Base-by-base conservation (phyloP, 1,284 basidiomycete species). In the Stereum hirsutum region DNA sequence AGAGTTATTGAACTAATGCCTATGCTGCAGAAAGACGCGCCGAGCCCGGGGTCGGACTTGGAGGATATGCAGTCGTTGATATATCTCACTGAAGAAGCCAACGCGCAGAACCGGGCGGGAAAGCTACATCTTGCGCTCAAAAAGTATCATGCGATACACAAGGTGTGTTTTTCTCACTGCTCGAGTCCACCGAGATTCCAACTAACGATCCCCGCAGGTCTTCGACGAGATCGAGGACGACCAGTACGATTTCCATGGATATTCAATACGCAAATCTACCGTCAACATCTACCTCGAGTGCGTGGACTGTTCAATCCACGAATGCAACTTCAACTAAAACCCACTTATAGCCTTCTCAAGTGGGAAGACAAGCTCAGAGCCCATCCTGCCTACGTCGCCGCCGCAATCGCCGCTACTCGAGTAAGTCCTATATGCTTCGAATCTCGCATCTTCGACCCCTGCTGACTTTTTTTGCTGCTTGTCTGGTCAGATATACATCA, bases 181-280 rank as follows among this genome's bases (percentile, higher is more conserved):
- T 28, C 37, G 17, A 17, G 26, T 17, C 45, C 19, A n/a, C n/a
- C n/a, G n/a, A n/a, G n/a, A n/a, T 24, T 41, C 17, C 36, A 15
- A 3, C 24, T 19, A 35, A 37, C 35, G 6, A 15, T 41, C 36
- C 38, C 44, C 24, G 15, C 31, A 90, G 81, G 70, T 85, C 12
- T 97, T 96, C 62, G 76, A 86, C 44, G 88, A 89, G 45, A 78
- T 91, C 51, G 89, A 94, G 56, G 92, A 98, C 52, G 96, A 99
- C 59, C 94, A 99, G 64, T 95, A 90, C 56, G 96, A 99, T 63
- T 99, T 99, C 72, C 96, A 99, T 61, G 82, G 85, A 6, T 99
- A 99, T 64, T 89, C 90, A 53, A 58, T 97, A 55, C 81, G 96
- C 37, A 91, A 90, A 55, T 89, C 86, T 59, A 96, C 89, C 3